These are phyloP conservation scores for Brassica hybrid DNA, from an alignment of 441 rosid genomes.

Conservation along the genomic window DNA sequence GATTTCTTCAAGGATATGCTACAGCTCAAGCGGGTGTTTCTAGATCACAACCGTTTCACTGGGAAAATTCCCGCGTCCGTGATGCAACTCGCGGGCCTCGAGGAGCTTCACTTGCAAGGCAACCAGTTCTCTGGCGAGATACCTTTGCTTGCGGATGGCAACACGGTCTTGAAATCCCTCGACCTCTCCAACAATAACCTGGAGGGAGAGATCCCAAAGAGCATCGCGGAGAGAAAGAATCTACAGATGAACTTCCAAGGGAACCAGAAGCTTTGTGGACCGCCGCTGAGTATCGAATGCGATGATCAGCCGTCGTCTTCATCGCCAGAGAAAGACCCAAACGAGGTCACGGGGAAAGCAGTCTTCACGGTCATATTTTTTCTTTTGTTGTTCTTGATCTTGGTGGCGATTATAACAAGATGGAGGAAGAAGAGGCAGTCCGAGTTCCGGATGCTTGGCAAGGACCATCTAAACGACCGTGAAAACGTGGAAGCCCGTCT, in stretches of 20 bases:
- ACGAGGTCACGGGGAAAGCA: slow-evolving; percentile 21
- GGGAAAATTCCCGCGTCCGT: not conserved
- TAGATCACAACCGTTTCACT: not conserved
- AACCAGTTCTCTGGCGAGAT: not conserved
- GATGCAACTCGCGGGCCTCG: not conserved
- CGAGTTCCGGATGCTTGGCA: slow-evolving; percentile 54
- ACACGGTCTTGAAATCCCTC: not conserved
- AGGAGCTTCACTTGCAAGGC: slow-evolving; percentile 1
- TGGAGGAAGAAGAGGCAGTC: slow-evolving; percentile 40
- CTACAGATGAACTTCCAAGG: slow-evolving; percentile 49
- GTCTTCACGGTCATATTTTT: slow-evolving; percentile 37
- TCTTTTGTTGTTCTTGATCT: slow-evolving; percentile 21
- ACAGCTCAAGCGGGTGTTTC: not conserved
- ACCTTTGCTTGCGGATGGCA: not conserved
- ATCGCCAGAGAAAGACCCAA: not conserved
- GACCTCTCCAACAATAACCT: not conserved
- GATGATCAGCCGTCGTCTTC: not conserved
- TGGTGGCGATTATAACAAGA: slow-evolving; percentile 25
- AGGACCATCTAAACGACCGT: slow-evolving; percentile 47
- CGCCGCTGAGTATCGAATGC: slow-evolving; percentile 38
- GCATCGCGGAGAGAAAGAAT: slow-evolving; percentile 42
- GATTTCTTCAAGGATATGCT: slow-evolving; percentile 3
- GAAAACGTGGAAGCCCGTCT: slow-evolving; percentile 46
- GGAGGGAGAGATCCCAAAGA: slow-evolving; percentile 57
- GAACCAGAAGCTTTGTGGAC: slow-evolving; percentile 69